Base-by-base conservation (phyloP, 2,329 filamentous ascomycete genomes). In the Dryadomyces quercivorus region DNA sequence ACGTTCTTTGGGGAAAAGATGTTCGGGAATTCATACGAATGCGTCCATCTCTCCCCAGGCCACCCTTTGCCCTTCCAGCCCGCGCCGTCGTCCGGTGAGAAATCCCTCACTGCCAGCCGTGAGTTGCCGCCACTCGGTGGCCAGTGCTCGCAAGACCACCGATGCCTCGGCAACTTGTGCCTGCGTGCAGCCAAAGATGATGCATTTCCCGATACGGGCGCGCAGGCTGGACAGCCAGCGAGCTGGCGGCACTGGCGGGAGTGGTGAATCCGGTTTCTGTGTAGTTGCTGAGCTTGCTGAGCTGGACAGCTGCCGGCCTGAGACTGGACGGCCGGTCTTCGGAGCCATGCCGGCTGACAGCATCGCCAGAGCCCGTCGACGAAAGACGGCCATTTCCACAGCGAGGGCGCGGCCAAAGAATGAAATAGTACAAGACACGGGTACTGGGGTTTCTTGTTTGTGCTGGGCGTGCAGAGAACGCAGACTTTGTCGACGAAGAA, bases 21-120 rank as follows among this genome's bases (percentile, higher is more conserved):
- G n/a, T 6, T 7, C 16, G 38, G 22, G 21, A 2, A 31, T 3
- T 65, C 69, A 51, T 62, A 69, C 66, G 60, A 70, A 66, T 60
- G 72, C 68, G 70, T 88, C 87, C 85, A 90, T 88, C 66, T 95
- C 89, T 34, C 89, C 90, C 88, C 88, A 94, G 0, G 81, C 82
- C 22, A 94, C 84, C 59, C 76, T 74, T 57, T 88, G 82, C 53
- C 76, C 72, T 59, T 81, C 79, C 38, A 92, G 64, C 0, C 86
- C 79, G 51, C 81, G 74, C 60, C 78, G 75, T 56, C 75, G 72
- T 12, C 74, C 77, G 0, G 83, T 86, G 59, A 93, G 67, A 65
- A 82, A 94, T 0, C 88, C 88, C 63, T 92, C 85, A 55, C 81
- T 82, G 0, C 86, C 87, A 0, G 84, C 86, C 34, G 86, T 69